These are phyloP conservation scores for Anethum foeniculum DNA, from an alignment of 140 eudicot genomes.

Conservation along the genomic window DNA sequence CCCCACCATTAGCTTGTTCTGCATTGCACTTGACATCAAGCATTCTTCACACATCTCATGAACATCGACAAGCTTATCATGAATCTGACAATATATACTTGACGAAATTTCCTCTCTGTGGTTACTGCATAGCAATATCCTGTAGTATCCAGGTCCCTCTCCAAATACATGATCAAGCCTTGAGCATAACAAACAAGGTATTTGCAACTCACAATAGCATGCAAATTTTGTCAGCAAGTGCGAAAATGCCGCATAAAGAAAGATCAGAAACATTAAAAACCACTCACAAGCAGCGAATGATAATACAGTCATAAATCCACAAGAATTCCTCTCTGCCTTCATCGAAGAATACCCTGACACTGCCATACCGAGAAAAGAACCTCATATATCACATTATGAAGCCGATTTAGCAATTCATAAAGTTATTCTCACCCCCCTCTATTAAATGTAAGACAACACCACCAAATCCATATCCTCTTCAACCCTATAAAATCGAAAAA, in stretches of 20 bases:
- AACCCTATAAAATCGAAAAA: conserved; percentile 1
- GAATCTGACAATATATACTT: conserved; percentile 50
- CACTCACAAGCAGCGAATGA: conserved; percentile 68
- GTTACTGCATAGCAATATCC: conserved; percentile 43
- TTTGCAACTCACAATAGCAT: conserved; percentile 40
- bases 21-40: conserved; percentile 36
- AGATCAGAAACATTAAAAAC: conserved; percentile 77
- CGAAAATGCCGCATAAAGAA: conserved; percentile 51
- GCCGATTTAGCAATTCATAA: conserved; percentile 18
- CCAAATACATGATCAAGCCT: conserved; percentile 51
- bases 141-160: conserved; percentile 34
- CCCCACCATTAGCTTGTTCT: conserved; percentile 37
- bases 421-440: conserved; percentile 2
- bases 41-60: conserved; percentile 69
- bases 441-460: conserved; percentile 11
- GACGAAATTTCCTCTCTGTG: conserved; percentile 58
- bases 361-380: conserved; percentile 37
- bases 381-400: conserved; percentile 18
- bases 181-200: conserved; percentile 72
- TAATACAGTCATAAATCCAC: conserved; percentile 35
- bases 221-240: conserved; percentile 62
- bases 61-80: conserved; percentile 52
- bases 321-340: conserved; percentile 10
- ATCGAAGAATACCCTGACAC: conserved; percentile 26
- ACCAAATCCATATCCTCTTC: conserved; percentile 22